phyloP scores from a whole-genome alignment of 164 flowering plant genomes.

The Stephania cephalantha region DNA sequence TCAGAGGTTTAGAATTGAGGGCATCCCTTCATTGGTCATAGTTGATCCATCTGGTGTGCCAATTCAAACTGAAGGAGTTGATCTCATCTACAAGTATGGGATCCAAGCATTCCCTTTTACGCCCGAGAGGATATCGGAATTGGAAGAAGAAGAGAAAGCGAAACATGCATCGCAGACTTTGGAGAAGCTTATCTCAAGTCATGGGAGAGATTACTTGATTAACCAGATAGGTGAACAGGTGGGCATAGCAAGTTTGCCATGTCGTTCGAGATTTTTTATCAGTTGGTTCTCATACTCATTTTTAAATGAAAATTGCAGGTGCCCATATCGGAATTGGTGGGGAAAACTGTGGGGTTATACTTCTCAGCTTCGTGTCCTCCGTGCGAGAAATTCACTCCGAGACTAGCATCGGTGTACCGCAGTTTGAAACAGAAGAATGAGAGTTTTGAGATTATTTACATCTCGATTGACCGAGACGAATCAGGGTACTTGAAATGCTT shows the following conservation, averaged over 20 bases:
- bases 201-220: conserved; percentile 21
- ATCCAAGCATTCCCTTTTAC: conserved; percentile 26
- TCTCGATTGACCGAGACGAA: conserved; percentile 53
- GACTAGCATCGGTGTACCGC: conserved; percentile 46
- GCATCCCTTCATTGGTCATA: conserved; percentile 25
- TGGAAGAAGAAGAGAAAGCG: conserved; percentile 29
- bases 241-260: neutral
- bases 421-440: conserved; percentile 40
- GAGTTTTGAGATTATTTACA: conserved; percentile 56
- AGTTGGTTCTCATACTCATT: neutral
- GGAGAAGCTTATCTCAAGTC: conserved; percentile 15
- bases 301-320: conserved; percentile 29
- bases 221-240: conserved; percentile 17
- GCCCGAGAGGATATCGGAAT: conserved; percentile 14
- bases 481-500: conserved; percentile 35
- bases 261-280: neutral
- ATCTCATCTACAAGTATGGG: conserved; percentile 27
- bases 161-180: conserved; percentile 26
- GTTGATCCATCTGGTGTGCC: conserved; percentile 10
- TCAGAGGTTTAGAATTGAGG: conserved; percentile 25
- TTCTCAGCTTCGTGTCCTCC: conserved; percentile 72
- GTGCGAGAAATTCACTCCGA: conserved; percentile 52
- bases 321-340: conserved; percentile 35
- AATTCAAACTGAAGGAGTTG: conserved; percentile 28
- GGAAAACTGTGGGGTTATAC: conserved; percentile 74